Base-by-base conservation (phyloP, 2,329 filamentous ascomycete species). In the Daldinia eschscholtzii region DNA sequence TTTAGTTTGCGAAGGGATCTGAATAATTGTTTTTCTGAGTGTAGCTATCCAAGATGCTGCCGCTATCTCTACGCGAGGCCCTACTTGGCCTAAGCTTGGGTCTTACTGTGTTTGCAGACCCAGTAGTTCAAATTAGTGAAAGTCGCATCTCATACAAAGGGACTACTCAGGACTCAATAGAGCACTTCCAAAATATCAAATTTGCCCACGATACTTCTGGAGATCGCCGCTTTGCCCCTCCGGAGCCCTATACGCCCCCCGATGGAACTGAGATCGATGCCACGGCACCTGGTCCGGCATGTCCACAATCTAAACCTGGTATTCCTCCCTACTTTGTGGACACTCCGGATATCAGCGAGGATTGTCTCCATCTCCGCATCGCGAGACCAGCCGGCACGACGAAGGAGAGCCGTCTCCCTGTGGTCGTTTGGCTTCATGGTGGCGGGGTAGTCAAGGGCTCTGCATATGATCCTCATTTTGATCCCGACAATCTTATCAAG, bases 271-370 rank as follows among this genome's bases (percentile, higher is more conserved):
- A 71, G 20, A 61, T 79, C 41, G 71, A 73, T 26, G 76, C 75
- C 13, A 73, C 70, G 1, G 26, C 44, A 1, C 72, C 71, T 0
- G 76, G 76, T 0, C 70, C 74, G 33, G 76, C 76, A n/a, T 78
- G 76, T 30, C 75, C 76, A 0, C 76, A 78, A 42, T 67, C 62
- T 5, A 72, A 67, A 69, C 61, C 62, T 3, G 70, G 62, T 7
- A 39, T 76, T 0, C 75, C 77, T 0, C 75, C 75, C 0, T 75
- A 76, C 33, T 46, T 46, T 12, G 18, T 3, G 7, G 42, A 46
- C 1, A 23, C 18, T 1, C 42, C 18, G 7, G 42, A 23, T 2
- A 46, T 46, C 3, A 46, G 42, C 42, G 42, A 46, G 7, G 42
- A 46, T 12, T 46, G 42, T 13, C 20, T 46, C 0, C 6, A 46